These are phyloP conservation scores for Kuraishia cidri DNA, from an alignment of 805 yeast genomes.

Conservation along the genomic window DNA sequence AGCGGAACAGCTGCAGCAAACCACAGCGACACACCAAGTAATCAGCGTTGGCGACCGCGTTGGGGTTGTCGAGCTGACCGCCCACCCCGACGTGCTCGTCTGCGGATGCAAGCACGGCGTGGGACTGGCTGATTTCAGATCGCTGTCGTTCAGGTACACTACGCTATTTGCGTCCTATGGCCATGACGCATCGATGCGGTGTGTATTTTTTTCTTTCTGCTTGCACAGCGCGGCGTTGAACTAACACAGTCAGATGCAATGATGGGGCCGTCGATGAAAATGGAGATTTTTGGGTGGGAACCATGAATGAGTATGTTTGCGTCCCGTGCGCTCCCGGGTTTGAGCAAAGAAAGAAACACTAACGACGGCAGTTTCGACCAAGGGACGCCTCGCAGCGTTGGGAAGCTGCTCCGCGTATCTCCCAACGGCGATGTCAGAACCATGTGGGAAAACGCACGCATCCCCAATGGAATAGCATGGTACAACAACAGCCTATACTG, in stretches of 20 bases:
- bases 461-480: slow-evolving; percentile 74
- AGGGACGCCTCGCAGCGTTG: slow-evolving; percentile 32
- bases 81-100: slow-evolving; percentile 40
- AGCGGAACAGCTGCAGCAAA: slow-evolving; percentile 11
- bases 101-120: slow-evolving; percentile 64
- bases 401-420: slow-evolving; percentile 39
- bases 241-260: slow-evolving; percentile 56
- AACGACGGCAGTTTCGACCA: slow-evolving; percentile 13
- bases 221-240: slow-evolving; percentile 8
- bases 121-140: slow-evolving; percentile 38
- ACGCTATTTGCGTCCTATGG: slow-evolving; percentile 29
- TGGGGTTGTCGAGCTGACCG: slow-evolving; percentile 69
- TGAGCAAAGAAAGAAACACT: too few relatives aligned
- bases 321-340: too few relatives aligned
- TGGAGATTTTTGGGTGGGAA: slow-evolving; percentile 75
- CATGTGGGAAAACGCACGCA: slow-evolving; percentile 30
- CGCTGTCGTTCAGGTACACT: slow-evolving; percentile 25
- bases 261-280: slow-evolving; percentile 76
- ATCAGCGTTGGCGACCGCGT: slow-evolving; percentile 29
- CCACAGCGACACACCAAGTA: slow-evolving; percentile 24
- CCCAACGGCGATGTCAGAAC: slow-evolving; percentile 17
- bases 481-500: slow-evolving; percentile 32
- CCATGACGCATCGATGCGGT: slow-evolving; percentile 16
- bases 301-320: too few relatives aligned
- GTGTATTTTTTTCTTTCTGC: too few relatives aligned